Evolutionary conservation across 2,329 filamentous ascomycete species (phyloP), one percentile per base, ranked within the genome.

Genomic region (Dichotomopilus funicola): DNA sequence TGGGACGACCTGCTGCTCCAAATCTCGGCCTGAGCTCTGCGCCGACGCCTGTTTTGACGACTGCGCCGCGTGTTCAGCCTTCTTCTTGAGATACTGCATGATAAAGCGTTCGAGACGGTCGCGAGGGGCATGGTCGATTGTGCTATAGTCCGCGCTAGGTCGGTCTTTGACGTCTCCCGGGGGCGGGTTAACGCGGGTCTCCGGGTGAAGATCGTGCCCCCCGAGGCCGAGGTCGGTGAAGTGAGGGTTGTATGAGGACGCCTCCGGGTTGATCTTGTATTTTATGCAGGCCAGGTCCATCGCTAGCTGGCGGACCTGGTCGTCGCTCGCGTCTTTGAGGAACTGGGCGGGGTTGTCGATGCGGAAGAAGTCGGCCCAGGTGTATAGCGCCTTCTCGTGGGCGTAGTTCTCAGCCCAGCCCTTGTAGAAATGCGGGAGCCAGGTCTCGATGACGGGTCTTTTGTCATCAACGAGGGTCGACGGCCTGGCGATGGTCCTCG

Each of bases 331-430:
- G 1, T 8, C 6, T 7, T 44, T 8, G 0, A 52, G 19, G 19
- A 27, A 27, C 19, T 27, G 5, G 5, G 41, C 6, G 12, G 38
- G 11, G 2, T 13, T 6, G 0, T 45, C 40, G n/a, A 56, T 11
- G 3, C 49, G 4, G 27, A 61, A 61, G 13, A 61, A 59, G 40
- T 59, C 53, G 7, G 57, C 3, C 59, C 59, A 61, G 5, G 55
- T 61, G 40, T 53, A 53, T 13, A 56, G 46, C 5, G 57, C 53
- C 13, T 56, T 59, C 10, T 27, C 10, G 5, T 33, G 13, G 45
- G 13, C 7, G 49, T 56, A 61, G 4, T 6, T 2, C 0, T 54
- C 27, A 11, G 8, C 6, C 59, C 59, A 61, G n/a, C 12, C 40
- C 2, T 3, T 7, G 0, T 1, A 5, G 6, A 61, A 56, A 35